Percentiles rank a stretch among this genome's conserved stretches.
phyloP scores from a whole-genome alignment of 345 rosid genomes.

The Zanthoxylum bungeanum region DNA sequence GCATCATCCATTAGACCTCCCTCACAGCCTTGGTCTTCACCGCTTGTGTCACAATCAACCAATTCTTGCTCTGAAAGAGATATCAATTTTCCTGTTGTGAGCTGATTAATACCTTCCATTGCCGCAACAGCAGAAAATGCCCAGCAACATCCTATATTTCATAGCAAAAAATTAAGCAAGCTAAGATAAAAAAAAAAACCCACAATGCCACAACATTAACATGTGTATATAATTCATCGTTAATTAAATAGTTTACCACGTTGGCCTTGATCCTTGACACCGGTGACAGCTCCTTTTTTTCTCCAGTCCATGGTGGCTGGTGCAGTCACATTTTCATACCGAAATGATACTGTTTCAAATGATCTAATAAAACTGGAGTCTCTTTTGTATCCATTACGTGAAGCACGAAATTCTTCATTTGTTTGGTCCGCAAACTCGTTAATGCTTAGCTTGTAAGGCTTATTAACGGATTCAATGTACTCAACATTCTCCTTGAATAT shows the following conservation, averaged over 20 bases:
- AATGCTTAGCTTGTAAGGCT: conserved; percentile 26
- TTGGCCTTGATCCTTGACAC: conserved; percentile 32
- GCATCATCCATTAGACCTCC: conserved; percentile 61
- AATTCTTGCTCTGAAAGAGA: conserved; percentile 69
- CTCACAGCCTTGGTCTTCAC: conserved; percentile 35
- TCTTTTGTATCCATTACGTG: conserved; percentile 30
- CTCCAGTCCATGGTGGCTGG: conserved; percentile 43
- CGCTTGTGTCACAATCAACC: conserved; percentile 40
- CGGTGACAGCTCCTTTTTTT: conserved; percentile 40
- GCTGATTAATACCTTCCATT: conserved; percentile 50
- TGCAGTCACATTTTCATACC: too few species aligned
- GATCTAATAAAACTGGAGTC: too few species aligned
- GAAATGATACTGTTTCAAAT: too few species aligned
- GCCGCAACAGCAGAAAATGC: conserved; percentile 74
- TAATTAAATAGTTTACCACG: too few species aligned
- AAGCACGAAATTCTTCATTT: conserved; percentile 39
- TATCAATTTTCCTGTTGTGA: conserved; percentile 46
- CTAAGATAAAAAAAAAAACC: too few species aligned
- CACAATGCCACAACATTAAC: too few species aligned
- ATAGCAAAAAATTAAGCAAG: background rate
- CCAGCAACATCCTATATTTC: conserved; percentile 58
- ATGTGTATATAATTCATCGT: too few species aligned
- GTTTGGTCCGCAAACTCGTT: conserved; percentile 56
- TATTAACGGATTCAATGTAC: conserved; percentile 34
- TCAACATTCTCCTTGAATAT: conserved; percentile 45